These are phyloP conservation scores for Mortierella polycephala DNA, from an alignment of 371 early-diverging fungal species.

Conservation along the genomic window DNA sequence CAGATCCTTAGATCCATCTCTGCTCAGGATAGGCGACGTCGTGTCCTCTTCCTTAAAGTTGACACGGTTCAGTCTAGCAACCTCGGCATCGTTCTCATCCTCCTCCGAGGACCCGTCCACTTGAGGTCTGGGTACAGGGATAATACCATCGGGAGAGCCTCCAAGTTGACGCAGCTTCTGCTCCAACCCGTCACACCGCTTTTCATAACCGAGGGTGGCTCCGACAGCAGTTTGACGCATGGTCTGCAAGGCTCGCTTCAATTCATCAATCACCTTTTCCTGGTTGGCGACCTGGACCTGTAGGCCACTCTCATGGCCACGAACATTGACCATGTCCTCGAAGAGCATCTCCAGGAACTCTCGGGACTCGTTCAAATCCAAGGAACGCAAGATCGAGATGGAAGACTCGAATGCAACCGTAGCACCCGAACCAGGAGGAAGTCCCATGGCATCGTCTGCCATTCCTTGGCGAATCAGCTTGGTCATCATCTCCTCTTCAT, in stretches of 20 bases:
- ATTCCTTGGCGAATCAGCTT: constrained; percentile 60
- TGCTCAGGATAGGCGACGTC: constrained; percentile 17
- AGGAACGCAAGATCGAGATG: constrained; percentile 71
- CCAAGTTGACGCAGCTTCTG: constrained; percentile 56
- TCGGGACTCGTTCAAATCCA: constrained; percentile 77
- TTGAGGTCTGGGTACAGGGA: neutral
- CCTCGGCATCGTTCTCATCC: constrained; percentile 52
- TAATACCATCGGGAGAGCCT: constrained; percentile 19
- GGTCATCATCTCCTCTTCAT: constrained; percentile 53
- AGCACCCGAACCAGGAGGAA: constrained; percentile 66
- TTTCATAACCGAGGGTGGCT: constrained; percentile 83
- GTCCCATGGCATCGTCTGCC: constrained; percentile 64
- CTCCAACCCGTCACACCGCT: constrained; percentile 75
- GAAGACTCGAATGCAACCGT: constrained; percentile 72
- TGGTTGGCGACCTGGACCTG: constrained; percentile 70
- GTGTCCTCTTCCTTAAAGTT: constrained; percentile 7
- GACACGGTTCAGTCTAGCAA: constrained; percentile 31
- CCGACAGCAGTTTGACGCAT: constrained; percentile 86
- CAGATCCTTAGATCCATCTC: constrained; percentile 26
- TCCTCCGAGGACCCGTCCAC: constrained; percentile 49
- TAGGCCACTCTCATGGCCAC: constrained; percentile 70
- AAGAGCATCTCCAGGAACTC: constrained; percentile 77
- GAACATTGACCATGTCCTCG: constrained; percentile 80
- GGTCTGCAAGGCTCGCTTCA: constrained; percentile 78
- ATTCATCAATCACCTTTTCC: constrained; percentile 78